Evolutionary conservation across 179 eudicot genomes (phyloP), one percentile per base, ranked within the genome.

Genomic region (Heliamphora pulchella): DNA sequence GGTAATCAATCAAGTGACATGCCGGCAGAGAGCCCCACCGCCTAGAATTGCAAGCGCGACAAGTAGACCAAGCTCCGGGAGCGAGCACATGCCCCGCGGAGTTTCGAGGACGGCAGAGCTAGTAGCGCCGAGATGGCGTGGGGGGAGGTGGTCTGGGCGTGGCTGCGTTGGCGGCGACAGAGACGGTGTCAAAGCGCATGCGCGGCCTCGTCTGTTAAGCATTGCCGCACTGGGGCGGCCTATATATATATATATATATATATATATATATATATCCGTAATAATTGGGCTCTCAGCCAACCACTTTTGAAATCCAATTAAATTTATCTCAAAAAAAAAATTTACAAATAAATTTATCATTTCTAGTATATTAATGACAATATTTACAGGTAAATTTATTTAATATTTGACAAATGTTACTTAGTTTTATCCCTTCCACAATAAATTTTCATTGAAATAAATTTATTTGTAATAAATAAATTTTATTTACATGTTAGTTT

Each of bases 191-290:
- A 91, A 20, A 96, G 80, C 0, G 89, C 91, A 5, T 88, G 85
- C 6, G 91, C 91, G 0, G 99, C 91, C 81, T 88, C 94, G 0
- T 92, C 94, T 0, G 98, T 89, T 62, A 96, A 80, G 84, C 97
- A 94, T 89, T 90, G 94, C 79, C 93, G 93, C 93, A 93, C 94
- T 72, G 94, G 99, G 98, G 94, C 94, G 86, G 80, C 91, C 87
- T 85, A 81, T 74, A 82, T 78, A 62, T 75, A 79, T 63, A 20
- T 47, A 81, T 70, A 46, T 63, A 51, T 1, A 10, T 57, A 31
- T 8, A 3, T 5, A 65, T 78, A 75, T 55, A 7, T 18, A 1
- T 51, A 53, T 54, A 54, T 46, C 47, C 2, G 14, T 43, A 3
- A 15, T 50, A 39, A 5, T 41, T 18, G 39, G 18, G 8, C 61